Evolutionary conservation across 1,139 yeast species (phyloP).

Genomic region (Scheffersomyces cryptocercus): DNA sequence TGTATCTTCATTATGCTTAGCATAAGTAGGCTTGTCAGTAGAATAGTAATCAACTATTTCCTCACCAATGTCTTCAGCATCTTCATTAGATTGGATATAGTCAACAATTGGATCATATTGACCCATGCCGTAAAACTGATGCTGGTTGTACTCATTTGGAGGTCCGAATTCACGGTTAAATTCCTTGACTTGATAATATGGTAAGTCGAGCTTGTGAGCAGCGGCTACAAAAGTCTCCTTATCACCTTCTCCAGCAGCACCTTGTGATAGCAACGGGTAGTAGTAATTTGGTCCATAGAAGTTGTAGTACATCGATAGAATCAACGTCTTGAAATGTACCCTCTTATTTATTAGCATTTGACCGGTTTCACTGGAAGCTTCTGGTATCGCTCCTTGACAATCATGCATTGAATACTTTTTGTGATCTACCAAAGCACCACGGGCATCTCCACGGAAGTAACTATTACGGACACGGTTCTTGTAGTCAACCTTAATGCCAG

Average conservation of each 20-base stretch:
- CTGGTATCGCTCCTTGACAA: constrained; percentile 30
- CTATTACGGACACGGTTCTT: constrained; percentile 8
- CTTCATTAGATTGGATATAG: constrained; percentile 22
- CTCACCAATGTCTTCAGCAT: constrained; percentile 1
- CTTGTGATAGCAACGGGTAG: constrained; percentile 36
- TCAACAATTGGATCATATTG: constrained; percentile 41
- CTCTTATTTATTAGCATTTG: constrained; percentile 35
- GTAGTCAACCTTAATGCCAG: constrained; percentile 16
- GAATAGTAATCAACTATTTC: constrained; percentile 14
- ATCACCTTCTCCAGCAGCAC: constrained; percentile 39
- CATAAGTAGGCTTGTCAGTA: constrained; percentile 20
- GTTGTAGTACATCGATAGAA: constrained; percentile 35
- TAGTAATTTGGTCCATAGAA: constrained; percentile 28
- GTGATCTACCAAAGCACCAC: constrained; percentile 17
- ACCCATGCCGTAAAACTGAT: constrained; percentile 38
- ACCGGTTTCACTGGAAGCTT: constrained; percentile 35
- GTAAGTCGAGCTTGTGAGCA: constrained; percentile 35
- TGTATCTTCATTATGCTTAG: constrained; percentile 20
- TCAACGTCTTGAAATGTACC: constrained; percentile 27
- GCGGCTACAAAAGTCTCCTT: constrained; percentile 43
- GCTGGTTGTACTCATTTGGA: constrained; percentile 10
- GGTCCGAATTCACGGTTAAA: constrained; percentile 9
- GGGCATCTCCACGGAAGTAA: constrained; percentile 15
- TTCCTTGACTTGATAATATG: constrained; percentile 26
- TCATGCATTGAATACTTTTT: constrained; percentile 28